These are phyloP conservation scores for Colletotrichum australisinense DNA, from an alignment of 2,329 filamentous ascomycete genomes.

Conservation along the genomic window DNA sequence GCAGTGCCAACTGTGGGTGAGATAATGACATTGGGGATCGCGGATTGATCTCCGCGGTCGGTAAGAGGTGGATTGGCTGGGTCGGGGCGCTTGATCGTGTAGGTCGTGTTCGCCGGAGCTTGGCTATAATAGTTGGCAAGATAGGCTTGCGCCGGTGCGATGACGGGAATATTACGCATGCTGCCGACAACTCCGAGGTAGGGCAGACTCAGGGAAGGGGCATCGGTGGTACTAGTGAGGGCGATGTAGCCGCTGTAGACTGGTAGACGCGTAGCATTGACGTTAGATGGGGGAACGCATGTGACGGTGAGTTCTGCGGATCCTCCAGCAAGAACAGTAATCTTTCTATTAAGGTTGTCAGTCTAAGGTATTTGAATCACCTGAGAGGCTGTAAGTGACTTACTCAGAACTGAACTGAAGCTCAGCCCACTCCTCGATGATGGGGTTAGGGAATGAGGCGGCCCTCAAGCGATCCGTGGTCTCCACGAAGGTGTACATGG, in stretches of 20 bases:
- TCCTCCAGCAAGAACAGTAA: conserved; percentile 56
- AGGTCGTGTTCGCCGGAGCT: conserved; percentile 48
- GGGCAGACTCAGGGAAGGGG: conserved; percentile 49
- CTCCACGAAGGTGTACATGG: conserved; percentile 62
- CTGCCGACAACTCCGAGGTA: conserved; percentile 54
- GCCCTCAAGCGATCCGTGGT: conserved; percentile 46
- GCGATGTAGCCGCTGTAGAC: conserved; percentile 55
- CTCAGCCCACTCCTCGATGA: conserved; percentile 52
- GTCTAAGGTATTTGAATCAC: neutral
- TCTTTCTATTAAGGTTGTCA: conserved; percentile 35
- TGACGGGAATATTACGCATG: conserved; percentile 46
- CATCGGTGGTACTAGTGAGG: conserved; percentile 52
- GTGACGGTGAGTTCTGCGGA: conserved; percentile 57
- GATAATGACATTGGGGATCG: conserved; percentile 52
- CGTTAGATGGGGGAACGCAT: conserved; percentile 51
- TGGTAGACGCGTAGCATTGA: conserved; percentile 49
- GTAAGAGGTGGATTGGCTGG: conserved; percentile 40
- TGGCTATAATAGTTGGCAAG: conserved; percentile 38
- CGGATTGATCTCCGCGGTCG: conserved; percentile 38
- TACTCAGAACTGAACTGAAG: conserved; percentile 51
- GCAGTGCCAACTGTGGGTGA: conserved; percentile 58
- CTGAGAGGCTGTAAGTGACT: neutral
- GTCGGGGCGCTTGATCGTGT: conserved; percentile 54
- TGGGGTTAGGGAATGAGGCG: conserved; percentile 57
- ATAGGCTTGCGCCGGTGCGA: conserved; percentile 43